Evolutionary conservation across 1,284 basidiomycete genomes (phyloP).

Genomic region (Chondrostereum purpureum): DNA sequence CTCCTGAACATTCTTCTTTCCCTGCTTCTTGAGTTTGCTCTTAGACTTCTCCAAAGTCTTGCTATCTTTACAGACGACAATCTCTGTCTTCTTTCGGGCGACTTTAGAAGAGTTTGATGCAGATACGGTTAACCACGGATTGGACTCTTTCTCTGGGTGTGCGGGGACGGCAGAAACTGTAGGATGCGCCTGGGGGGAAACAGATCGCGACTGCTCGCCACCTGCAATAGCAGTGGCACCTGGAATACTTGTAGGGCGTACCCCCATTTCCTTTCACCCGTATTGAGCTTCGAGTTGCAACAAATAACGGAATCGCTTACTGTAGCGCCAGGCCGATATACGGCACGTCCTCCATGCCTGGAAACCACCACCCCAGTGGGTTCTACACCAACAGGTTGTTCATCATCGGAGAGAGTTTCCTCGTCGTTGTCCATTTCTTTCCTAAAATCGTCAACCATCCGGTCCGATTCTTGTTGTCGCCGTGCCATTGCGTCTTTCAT

Average conservation of each 20-base stretch:
- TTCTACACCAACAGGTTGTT: constrained; percentile 18
- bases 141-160: constrained; percentile 22
- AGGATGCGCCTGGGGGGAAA: constrained; percentile 4
- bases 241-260: no score
- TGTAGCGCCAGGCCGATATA: constrained; percentile 42
- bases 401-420: constrained; percentile 29
- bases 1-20: constrained; percentile 46
- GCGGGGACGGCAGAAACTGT: background rate
- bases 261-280: no score
- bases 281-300: no score
- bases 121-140: constrained; percentile 66
- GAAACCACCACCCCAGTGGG: constrained; percentile 32
- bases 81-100: constrained; percentile 60
- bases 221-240: no score
- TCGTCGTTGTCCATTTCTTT: constrained; percentile 50
- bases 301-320: background rate
- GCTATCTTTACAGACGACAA: constrained; percentile 60
- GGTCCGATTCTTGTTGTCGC: constrained; percentile 50
- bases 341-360: constrained; percentile 53
- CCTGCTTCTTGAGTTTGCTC: constrained; percentile 65
- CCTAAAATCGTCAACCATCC: constrained; percentile 64
- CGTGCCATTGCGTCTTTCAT: constrained; percentile 86
- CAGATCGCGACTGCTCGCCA: no score
- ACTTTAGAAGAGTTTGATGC: constrained; percentile 30
- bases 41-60: constrained; percentile 56